phyloP scores from a whole-genome alignment of 345 rosid genomes.

The Citrus inodora region DNA sequence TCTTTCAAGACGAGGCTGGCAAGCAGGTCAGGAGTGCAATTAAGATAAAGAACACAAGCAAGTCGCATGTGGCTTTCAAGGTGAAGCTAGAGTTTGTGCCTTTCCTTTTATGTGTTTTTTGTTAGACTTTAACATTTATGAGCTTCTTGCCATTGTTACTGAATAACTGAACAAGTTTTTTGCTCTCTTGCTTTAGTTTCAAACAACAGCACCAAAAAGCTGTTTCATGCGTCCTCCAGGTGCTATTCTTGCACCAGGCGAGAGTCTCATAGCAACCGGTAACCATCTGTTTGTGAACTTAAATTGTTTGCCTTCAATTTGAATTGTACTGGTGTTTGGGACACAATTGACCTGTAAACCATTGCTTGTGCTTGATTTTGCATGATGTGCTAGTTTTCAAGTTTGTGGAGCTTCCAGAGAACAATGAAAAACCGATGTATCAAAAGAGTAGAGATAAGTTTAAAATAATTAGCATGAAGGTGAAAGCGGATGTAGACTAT shows the following conservation, averaged over 20 bases:
- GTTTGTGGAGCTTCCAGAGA: conserved; percentile 94
- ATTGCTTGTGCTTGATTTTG: conserved; percentile 1
- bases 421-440: conserved; percentile 88
- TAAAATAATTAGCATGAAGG: conserved; percentile 92
- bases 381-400: conserved; percentile 63
- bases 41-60: conserved; percentile 89
- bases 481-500: conserved; percentile 80
- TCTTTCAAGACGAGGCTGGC: conserved; percentile 86
- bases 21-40: conserved; percentile 97
- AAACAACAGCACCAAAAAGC: conserved; percentile 98
- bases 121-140: neutral
- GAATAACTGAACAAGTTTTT: neutral
- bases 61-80: conserved; percentile 92
- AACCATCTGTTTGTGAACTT: conserved; percentile 6
- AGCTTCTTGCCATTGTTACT: neutral
- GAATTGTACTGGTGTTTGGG: neutral
- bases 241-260: conserved; percentile 91
- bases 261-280: conserved; percentile 90
- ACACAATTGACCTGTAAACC: neutral
- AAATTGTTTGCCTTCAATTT: neutral
- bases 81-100: conserved; percentile 26
- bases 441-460: conserved; percentile 89
- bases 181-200: conserved; percentile 56
- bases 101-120: neutral
- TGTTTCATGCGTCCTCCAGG: conserved; percentile 99